phyloP scores from a whole-genome alignment of 306 rosid genomes.

The Pterocarpus santalinus region DNA sequence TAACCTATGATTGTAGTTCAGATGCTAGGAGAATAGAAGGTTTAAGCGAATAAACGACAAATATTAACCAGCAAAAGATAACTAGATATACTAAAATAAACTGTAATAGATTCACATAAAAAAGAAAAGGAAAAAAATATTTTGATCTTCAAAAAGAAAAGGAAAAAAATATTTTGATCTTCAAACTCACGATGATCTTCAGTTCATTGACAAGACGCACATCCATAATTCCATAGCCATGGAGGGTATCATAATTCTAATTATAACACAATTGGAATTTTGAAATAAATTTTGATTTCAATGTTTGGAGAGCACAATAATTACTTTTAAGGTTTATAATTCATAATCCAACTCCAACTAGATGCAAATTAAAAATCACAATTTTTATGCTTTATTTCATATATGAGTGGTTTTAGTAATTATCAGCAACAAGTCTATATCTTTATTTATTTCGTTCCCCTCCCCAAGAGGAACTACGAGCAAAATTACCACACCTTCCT shows the following conservation, averaged over 20 bases:
- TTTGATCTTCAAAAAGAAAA: slow-evolving; percentile 21
- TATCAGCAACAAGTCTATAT: too few species aligned
- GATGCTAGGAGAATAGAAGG: too few species aligned
- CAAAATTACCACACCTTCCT: too few species aligned
- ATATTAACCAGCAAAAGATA: too few species aligned
- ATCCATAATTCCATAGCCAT: slow-evolving; percentile 7
- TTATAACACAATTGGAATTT: background rate
- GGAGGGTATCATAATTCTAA: background rate
- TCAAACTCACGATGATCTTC: slow-evolving; percentile 26
- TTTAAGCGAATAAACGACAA: too few species aligned
- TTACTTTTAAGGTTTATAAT: slow-evolving; percentile 18
- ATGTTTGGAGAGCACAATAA: slow-evolving; percentile 20
- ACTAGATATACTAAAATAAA: background rate
- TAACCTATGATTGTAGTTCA: too few species aligned
- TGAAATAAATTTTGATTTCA: background rate
- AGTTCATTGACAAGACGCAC: slow-evolving; percentile 1
- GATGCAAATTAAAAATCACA: background rate
- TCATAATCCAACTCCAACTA: slow-evolving; percentile 13
- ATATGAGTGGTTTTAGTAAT: too few species aligned
- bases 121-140: background rate
- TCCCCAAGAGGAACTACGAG: too few species aligned
- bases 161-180: slow-evolving; percentile 1
- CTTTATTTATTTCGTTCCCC: too few species aligned
- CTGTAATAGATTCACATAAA: background rate
- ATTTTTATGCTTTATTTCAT: too few species aligned